Evolutionary conservation across 306 rosid genomes (phyloP), one percentile per base, ranked within the genome.

Genomic region (Clitoria ternatea): DNA sequence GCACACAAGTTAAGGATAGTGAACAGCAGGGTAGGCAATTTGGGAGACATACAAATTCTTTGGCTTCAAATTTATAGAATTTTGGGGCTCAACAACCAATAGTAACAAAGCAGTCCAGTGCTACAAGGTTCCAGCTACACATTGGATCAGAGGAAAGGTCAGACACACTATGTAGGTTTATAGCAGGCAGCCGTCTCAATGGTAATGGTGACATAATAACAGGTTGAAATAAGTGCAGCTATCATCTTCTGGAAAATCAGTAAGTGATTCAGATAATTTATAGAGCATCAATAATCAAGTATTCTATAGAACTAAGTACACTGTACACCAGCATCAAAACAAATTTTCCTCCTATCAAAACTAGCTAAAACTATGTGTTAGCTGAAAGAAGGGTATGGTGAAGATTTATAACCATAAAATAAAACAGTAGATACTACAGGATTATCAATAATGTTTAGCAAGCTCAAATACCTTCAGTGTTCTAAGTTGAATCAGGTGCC

Each of bases 401-500:
- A 10, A 37, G 43, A 19, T 14, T 18, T 48, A 26, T 37, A 59
- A 49, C 42, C 20, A 15, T 7, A 67, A 72, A 47, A 33, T 33
- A 47, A 62, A 70, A 57, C 32, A 76, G 70, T 48, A 33, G 22
- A 69, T 12, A 52, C 18, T 20, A 18, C 23, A 67, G 19, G 52
- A 62, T 27, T 48, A 47, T 27, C 29, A 37, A 24, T 66, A 43
- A 39, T 30, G 70, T 40, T 20, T 11, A 71, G 36, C 12, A 61
- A 42, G 77, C 50, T 65, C 57, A 29, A 42, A 63, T 82, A 94
- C 99, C 99, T 95, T 95, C 22, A 95, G 76, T 50, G 99, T 95
- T 79, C 99, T 86, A 76, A 95, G 96, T 78, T 95, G 99, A 52
- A 95, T 89, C 81, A 95, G 65, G 83, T 95, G 99, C 63, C 99